Evolutionary conservation across 805 yeast genomes (phyloP).

Genomic region (Sugiyamaella qingdaonensis): DNA sequence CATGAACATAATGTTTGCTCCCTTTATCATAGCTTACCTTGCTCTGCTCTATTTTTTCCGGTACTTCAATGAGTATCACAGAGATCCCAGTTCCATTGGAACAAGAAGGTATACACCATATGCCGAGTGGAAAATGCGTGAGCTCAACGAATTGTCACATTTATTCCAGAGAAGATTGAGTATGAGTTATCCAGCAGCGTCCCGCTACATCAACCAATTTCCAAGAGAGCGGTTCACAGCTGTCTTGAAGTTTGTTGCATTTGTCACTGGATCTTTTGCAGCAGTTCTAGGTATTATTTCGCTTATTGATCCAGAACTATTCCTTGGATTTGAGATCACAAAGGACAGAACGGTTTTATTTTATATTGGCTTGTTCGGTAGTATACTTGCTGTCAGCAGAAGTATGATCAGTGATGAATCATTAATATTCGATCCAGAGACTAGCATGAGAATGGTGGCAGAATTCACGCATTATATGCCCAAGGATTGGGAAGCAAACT

Average conservation of each 20-base stretch:
- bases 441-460: constrained; percentile 71
- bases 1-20: constrained; percentile 76
- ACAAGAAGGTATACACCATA: constrained; percentile 87
- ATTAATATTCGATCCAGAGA: constrained; percentile 88
- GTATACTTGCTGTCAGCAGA: constrained; percentile 79
- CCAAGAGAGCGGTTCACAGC: constrained; percentile 72
- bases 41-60: constrained; percentile 78
- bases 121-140: constrained; percentile 94
- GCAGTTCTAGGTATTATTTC: constrained; percentile 79
- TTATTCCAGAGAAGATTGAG: constrained; percentile 75
- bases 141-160: constrained; percentile 89
- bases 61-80: constrained; percentile 87
- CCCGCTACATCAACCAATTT: constrained; percentile 81
- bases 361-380: constrained; percentile 84
- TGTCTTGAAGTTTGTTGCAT: constrained; percentile 56
- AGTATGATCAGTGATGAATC: constrained; percentile 61
- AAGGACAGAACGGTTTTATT: constrained; percentile 77
- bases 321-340: constrained; percentile 83
- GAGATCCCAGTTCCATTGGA: constrained; percentile 78
- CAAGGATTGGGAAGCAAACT: constrained; percentile 73
- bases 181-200: constrained; percentile 73
- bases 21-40: constrained; percentile 80
- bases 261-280: constrained; percentile 82
- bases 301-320: constrained; percentile 82
- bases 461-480: constrained; percentile 91